Percentiles rank a stretch among this genome's conserved stretches.
Conservation (phyloP, 768 basidiomycete genomes). For the Leccinum pellstonianum region DNA sequence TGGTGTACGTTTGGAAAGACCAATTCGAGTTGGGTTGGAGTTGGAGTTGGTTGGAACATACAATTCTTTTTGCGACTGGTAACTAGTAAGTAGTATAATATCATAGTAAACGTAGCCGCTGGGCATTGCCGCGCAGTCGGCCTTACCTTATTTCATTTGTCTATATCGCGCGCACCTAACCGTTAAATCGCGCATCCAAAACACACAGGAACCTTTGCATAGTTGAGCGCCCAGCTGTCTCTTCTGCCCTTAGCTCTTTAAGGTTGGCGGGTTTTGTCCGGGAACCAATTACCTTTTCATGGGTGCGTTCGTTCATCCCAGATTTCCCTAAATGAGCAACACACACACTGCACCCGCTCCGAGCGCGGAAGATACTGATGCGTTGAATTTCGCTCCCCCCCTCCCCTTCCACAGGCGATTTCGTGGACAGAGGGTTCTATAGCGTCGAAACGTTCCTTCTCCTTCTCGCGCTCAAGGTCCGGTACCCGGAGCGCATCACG, state of each 20-base stretch:
- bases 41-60: too few species aligned
- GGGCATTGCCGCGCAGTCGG: too few species aligned
- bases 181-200: too few species aligned
- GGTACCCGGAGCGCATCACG: conserved; percentile 96
- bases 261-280: conserved; percentile 88
- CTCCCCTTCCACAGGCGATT: conserved; percentile 66
- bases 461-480: conserved; percentile 91
- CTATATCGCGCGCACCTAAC: too few species aligned
- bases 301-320: conserved; percentile 49
- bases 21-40: too few species aligned
- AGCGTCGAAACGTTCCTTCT: conserved; percentile 95
- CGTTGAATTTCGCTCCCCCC: conserved; percentile 1
- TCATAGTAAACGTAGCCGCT: too few species aligned
- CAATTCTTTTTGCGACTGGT: too few species aligned
- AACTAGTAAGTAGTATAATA: too few species aligned
- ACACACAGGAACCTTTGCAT: too few species aligned
- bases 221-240: too few species aligned
- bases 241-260: conserved; percentile 54
- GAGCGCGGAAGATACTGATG: conserved; percentile 5
- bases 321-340: not conserved
- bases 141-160: too few species aligned
- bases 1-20: too few species aligned
- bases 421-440: conserved; percentile 97
- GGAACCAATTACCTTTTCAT: conserved; percentile 96
- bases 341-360: not conserved